Base-by-base conservation (phyloP, 2,329 filamentous ascomycete species). In the Colletotrichum horii region DNA sequence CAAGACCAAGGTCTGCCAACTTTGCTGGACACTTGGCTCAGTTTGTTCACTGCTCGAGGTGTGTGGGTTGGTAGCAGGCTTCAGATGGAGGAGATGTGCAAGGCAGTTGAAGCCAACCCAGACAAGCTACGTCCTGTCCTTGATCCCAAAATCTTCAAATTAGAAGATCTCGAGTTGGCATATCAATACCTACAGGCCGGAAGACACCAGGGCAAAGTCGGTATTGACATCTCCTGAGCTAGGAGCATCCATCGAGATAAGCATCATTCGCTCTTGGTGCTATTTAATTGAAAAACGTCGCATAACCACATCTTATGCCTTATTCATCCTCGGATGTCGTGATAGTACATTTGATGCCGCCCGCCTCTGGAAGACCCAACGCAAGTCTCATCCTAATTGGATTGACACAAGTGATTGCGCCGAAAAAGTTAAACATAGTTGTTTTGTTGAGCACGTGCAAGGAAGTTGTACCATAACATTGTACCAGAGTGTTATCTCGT, bases 61-160 rank as follows among this genome's bases (percentile, higher is more conserved):
- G 77, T 90, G 5, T 81, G 88, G 56, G 86, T 87, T 8, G 89
- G 89, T 6, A 88, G 76, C 78, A 81, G 87, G 19, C 58, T 80
- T 4, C 86, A 88, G 82, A 86, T 90, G 82, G 88, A 90, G 24
- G 71, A 75, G 12, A 88, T 91, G 86, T 86, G 85, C 77, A 81
- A 83, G 2, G 88, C 87, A 19, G 85, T 91, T 71, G 88, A 90
- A 77, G 87, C 83, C 64, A 85, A 87, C 6, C 82, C 84, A 28
- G 86, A 86, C 22, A 73, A 65, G 73, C 56, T 75, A 19, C 64
- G 73, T 34, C 88, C 89, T 4, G 83, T 90, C 3, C 79, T 91
- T 36, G 88, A 90, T 79, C 75, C 80, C 12, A 85, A 83, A 76
- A 78, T 84, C 9, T 90, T 90, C 74, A 81, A 77, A 14, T 78